These are phyloP conservation scores for Thalassiosira mediterranea DNA, from an alignment of 352 stramenopile genomes.

Conservation along the genomic window DNA sequence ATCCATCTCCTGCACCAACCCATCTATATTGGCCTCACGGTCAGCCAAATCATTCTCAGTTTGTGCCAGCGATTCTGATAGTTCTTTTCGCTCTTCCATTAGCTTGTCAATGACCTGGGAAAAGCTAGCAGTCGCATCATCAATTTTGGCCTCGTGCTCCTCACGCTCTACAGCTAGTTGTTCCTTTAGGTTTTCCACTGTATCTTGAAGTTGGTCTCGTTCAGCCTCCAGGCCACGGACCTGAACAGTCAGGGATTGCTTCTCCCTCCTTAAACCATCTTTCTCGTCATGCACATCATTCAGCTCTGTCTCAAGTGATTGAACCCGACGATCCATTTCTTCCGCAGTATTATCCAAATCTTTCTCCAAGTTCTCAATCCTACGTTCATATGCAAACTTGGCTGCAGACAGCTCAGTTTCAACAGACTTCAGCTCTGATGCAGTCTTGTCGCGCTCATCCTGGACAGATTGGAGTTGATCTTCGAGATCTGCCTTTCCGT, in stretches of 20 bases:
- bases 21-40: slow-evolving; percentile 32
- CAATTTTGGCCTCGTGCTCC: slow-evolving; percentile 52
- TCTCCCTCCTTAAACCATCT: slow-evolving; percentile 43
- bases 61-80: slow-evolving; percentile 36
- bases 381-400: slow-evolving; percentile 51
- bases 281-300: slow-evolving; percentile 48
- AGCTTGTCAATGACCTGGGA: slow-evolving; percentile 50
- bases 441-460: slow-evolving; percentile 36
- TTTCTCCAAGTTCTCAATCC: slow-evolving; percentile 61
- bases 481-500: slow-evolving; percentile 48
- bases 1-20: slow-evolving; percentile 32
- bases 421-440: slow-evolving; percentile 18
- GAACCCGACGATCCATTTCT: slow-evolving; percentile 43
- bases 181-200: slow-evolving; percentile 41
- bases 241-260: slow-evolving; percentile 35
- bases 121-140: slow-evolving; percentile 46
- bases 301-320: slow-evolving; percentile 45
- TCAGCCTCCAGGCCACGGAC: slow-evolving; percentile 45
- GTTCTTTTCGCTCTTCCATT: slow-evolving; percentile 42
- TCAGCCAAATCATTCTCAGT: slow-evolving; percentile 44
- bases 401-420: slow-evolving; percentile 49
- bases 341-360: slow-evolving; percentile 40
- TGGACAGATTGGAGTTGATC: slow-evolving; percentile 38
- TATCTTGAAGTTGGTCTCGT: slow-evolving; percentile 39
- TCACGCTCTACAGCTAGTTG: slow-evolving; percentile 48